Evolutionary conservation across 352 stramenopile species (phyloP).

Genomic region (Pythium periplocum): DNA sequence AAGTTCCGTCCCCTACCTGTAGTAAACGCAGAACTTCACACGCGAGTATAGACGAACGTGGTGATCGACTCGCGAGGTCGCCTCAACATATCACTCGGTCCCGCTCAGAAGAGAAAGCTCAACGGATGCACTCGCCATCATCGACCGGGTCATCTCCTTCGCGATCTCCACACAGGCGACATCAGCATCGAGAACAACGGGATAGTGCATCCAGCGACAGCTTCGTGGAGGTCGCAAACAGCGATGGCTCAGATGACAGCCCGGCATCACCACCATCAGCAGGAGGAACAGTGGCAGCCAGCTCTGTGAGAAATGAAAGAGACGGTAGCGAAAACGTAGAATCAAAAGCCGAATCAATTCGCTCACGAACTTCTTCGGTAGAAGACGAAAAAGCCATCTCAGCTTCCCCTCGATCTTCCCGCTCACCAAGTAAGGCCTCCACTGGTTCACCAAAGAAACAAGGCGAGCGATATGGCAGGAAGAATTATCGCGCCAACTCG

Average conservation of each 20-base stretch:
- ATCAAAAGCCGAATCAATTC: no score
- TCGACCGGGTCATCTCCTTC: neutral
- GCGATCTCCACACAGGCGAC: neutral
- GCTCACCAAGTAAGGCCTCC: conserved; percentile 7
- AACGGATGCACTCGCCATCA: no score
- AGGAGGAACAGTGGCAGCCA: no score
- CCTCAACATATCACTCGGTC: no score
- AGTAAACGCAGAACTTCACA: neutral
- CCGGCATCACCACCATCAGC: no score
- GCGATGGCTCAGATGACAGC: no score
- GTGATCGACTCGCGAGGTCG: no score
- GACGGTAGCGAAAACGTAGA: no score
- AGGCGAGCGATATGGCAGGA: conserved; percentile 62
- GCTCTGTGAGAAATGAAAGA: neutral
- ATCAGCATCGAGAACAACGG: conserved; percentile 3
- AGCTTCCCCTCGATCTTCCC: conserved; percentile 17
- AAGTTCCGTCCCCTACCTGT: neutral
- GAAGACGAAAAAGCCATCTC: conserved; percentile 5
- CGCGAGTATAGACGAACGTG: neutral
- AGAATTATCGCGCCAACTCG: conserved; percentile 71
- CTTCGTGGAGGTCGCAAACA: no score
- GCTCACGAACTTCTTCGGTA: no score
- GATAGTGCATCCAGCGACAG: neutral
- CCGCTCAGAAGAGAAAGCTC: no score
- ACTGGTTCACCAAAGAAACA: conserved; percentile 31